Percentiles rank a stretch among this genome's conserved stretches.
Evolutionary conservation across 345 rosid species (phyloP).

Genomic region (Hirschfeldia incana): DNA sequence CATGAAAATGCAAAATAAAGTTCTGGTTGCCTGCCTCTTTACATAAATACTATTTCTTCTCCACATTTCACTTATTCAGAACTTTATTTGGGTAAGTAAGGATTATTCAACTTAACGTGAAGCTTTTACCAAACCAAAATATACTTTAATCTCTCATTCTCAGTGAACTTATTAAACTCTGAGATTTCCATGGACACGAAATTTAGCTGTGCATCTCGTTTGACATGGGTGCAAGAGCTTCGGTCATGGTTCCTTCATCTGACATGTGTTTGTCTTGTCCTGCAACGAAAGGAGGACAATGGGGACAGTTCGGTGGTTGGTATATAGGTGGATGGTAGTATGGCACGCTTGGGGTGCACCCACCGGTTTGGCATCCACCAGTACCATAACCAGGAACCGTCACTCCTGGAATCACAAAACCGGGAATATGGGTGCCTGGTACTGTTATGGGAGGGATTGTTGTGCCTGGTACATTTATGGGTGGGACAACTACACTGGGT

Average conservation of each 20-base stretch:
- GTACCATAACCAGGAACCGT: constrained; percentile 31
- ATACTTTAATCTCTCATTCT: not conserved
- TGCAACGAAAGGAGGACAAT: constrained; percentile 21
- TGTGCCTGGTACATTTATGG: constrained; percentile 31
- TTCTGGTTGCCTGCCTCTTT: not conserved
- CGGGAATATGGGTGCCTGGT: constrained; percentile 37
- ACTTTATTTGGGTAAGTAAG: constrained; percentile 18
- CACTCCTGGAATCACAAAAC: constrained; percentile 39
- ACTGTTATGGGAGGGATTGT: constrained; percentile 32
- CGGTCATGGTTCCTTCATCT: constrained; percentile 30
- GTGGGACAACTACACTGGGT: constrained; percentile 26
- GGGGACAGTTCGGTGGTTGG: constrained; percentile 24
- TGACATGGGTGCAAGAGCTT: constrained; percentile 35
- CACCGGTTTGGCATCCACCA: constrained; percentile 35
- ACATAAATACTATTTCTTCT: not conserved
- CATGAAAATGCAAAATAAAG: not conserved
- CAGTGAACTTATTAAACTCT: constrained; percentile 18
- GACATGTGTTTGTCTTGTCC: constrained; percentile 23
- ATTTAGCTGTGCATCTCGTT: constrained; percentile 28
- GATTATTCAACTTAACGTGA: constrained; percentile 30
- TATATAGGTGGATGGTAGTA: constrained; percentile 24
- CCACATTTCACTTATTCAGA: constrained; percentile 24
- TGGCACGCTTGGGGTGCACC: constrained; percentile 27
- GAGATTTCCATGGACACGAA: constrained; percentile 5
- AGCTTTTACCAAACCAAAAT: constrained; percentile 25